Evolutionary conservation across 1,284 basidiomycete species (phyloP).

Genomic region (Boletus albobrunnescens): DNA sequence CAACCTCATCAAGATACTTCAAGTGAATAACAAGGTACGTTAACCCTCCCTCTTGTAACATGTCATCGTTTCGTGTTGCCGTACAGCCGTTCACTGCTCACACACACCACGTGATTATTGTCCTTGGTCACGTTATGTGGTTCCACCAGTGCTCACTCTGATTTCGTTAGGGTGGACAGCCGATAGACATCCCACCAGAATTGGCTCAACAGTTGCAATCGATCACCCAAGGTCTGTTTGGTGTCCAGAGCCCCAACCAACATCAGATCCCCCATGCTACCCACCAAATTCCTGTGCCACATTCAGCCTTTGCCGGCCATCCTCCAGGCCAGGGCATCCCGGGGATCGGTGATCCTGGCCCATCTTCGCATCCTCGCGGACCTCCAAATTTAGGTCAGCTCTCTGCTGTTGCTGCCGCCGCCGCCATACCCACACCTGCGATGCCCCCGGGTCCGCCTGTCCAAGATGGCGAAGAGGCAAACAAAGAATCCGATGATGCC

Average conservation of each 20-base stretch:
- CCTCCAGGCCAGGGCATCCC: constrained; percentile 22
- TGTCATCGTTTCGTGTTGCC: too few relatives aligned
- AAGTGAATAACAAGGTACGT: constrained; percentile 33
- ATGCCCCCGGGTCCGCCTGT: constrained; percentile 31
- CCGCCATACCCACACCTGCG: constrained; percentile 38
- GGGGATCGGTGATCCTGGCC: constrained; percentile 57
- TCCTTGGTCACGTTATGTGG: constrained; percentile 25
- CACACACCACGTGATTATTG: constrained; percentile 30
- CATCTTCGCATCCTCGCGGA: constrained; percentile 69
- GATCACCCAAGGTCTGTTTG: constrained; percentile 29
- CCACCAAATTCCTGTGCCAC: constrained; percentile 23
- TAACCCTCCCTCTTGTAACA: too few relatives aligned
- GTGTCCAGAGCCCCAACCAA: constrained; percentile 23
- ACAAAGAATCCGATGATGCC: constrained; percentile 36
- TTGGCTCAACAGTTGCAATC: constrained; percentile 30
- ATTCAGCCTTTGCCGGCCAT: constrained; percentile 11
- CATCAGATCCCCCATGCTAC: constrained; percentile 24
- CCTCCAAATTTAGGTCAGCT: constrained; percentile 63
- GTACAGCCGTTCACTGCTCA: too few relatives aligned
- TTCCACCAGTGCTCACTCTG: too few relatives aligned
- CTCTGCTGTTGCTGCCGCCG: constrained; percentile 45
- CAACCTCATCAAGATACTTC: constrained; percentile 29
- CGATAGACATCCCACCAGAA: constrained; percentile 30
- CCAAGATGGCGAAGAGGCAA: constrained; percentile 36
- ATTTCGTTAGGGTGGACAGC: constrained; percentile 23